A percentile compares a stretch with the other conserved stretches of the same genome.
Evolutionary conservation across 257 asterid species (phyloP).

Genomic region (Solanum rostratum): DNA sequence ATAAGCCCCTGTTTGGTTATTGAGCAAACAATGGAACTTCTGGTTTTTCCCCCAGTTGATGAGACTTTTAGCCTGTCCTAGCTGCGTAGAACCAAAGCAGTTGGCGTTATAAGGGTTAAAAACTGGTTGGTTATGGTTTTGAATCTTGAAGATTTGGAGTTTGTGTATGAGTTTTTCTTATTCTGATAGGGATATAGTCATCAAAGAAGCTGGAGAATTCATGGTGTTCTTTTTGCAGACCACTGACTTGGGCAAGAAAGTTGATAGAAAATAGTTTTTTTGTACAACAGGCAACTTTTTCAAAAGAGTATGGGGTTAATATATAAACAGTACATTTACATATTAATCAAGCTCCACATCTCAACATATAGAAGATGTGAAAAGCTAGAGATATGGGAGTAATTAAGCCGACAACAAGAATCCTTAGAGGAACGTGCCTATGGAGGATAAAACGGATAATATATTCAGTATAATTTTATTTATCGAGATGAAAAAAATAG

Average conservation of each 20-base stretch:
- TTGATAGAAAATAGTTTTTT: background rate
- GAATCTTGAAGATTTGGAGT: slow-evolving; percentile 53
- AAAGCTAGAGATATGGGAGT: background rate
- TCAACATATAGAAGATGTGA: background rate
- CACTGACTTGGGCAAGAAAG: background rate
- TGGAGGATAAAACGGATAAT: background rate
- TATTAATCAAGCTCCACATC: too few relatives aligned
- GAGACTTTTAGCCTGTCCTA: background rate
- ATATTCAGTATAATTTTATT: background rate
- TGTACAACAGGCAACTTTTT: background rate
- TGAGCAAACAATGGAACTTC: too few relatives aligned
- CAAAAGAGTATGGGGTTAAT: background rate
- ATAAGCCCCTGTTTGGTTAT: too few relatives aligned
- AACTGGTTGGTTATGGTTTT: background rate
- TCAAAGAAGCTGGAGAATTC: slow-evolving; percentile 9
- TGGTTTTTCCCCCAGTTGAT: background rate
- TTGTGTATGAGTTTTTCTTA: slow-evolving; percentile 41
- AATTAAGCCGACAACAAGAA: slow-evolving; percentile 28
- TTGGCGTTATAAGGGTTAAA: background rate
- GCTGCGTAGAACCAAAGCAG: background rate
- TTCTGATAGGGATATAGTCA: slow-evolving; percentile 22
- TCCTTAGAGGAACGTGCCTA: slow-evolving; percentile 15
- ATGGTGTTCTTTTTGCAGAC: slow-evolving; percentile 8
- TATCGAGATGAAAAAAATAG: too few relatives aligned
- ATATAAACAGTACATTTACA: too few relatives aligned